Conservation (phyloP, 345 rosid species). For the Sapria himalayana region DNA sequence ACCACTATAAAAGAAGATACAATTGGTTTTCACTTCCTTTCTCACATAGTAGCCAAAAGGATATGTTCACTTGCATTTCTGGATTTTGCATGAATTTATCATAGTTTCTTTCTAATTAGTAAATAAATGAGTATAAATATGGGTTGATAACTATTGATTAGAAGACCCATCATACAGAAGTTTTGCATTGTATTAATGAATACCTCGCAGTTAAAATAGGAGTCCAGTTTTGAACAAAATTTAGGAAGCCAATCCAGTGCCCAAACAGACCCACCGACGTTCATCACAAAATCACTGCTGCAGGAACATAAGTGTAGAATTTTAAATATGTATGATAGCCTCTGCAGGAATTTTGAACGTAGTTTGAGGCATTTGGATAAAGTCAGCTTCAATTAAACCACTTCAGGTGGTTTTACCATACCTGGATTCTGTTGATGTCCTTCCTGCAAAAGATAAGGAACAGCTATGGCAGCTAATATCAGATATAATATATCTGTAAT, state of each 20-base stretch:
- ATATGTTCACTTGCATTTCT: too few relatives aligned
- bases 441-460: constrained; percentile 2
- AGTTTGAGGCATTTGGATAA: not conserved
- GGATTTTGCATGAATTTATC: too few relatives aligned
- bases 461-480: not conserved
- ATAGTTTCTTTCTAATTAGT: too few relatives aligned
- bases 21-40: too few relatives aligned
- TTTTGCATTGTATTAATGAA: too few relatives aligned
- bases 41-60: too few relatives aligned
- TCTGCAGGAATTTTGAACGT: not conserved
- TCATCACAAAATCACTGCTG: constrained; percentile 71
- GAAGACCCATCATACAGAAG: too few relatives aligned
- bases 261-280: constrained; percentile 84
- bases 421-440: constrained; percentile 20
- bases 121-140: too few relatives aligned
- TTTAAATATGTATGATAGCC: not conserved
- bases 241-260: constrained; percentile 90
- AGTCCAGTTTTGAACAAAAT: constrained; percentile 22
- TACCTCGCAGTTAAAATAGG: constrained; percentile 51
- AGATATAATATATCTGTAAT: not conserved
- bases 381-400: not conserved
- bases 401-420: constrained; percentile 8
- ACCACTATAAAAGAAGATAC: too few relatives aligned
- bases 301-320: constrained; percentile 9
- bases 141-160: too few relatives aligned